Percentiles rank a stretch among this genome's conserved stretches.
These are phyloP conservation scores for Stachybotrys echinatus DNA, from an alignment of 2,329 filamentous ascomycete genomes.

Conservation along the genomic window DNA sequence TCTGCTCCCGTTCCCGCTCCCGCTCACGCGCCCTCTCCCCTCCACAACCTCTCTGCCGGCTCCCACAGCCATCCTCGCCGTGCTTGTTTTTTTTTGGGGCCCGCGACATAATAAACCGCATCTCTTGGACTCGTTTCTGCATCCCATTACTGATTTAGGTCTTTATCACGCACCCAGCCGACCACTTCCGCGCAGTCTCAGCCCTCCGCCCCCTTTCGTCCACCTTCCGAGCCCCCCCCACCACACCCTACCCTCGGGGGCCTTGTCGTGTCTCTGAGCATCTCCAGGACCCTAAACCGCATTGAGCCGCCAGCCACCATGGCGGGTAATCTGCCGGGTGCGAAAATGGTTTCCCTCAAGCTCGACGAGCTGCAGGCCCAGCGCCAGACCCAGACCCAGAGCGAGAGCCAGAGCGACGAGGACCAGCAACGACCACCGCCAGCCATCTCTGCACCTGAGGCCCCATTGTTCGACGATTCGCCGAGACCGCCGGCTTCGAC, in stretches of 20 bases:
- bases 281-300: background rate
- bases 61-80: too few relatives aligned
- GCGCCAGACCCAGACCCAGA: background rate
- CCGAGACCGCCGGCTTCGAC: conserved; percentile 19
- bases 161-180: background rate
- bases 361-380: background rate
- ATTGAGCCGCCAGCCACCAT: background rate
- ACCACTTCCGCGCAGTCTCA: background rate
- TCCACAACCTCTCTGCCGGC: too few relatives aligned
- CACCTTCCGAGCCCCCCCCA: background rate
- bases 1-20: too few relatives aligned
- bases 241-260: background rate
- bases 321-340: conserved; percentile 1
- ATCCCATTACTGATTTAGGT: too few relatives aligned
- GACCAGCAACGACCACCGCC: conserved; percentile 5
- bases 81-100: too few relatives aligned
- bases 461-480: conserved; percentile 16
- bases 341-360: background rate
- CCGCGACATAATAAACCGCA: too few relatives aligned
- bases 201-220: background rate
- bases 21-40: too few relatives aligned
- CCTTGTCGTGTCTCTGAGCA: too few relatives aligned
- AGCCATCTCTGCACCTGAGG: background rate
- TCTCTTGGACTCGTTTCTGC: too few relatives aligned
- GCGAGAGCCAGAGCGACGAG: conserved; percentile 6